Percentiles rank a stretch among this genome's conserved stretches.
These are phyloP conservation scores for Leccinum subfulvum DNA, from an alignment of 1,284 basidiomycete species.

Conservation along the genomic window DNA sequence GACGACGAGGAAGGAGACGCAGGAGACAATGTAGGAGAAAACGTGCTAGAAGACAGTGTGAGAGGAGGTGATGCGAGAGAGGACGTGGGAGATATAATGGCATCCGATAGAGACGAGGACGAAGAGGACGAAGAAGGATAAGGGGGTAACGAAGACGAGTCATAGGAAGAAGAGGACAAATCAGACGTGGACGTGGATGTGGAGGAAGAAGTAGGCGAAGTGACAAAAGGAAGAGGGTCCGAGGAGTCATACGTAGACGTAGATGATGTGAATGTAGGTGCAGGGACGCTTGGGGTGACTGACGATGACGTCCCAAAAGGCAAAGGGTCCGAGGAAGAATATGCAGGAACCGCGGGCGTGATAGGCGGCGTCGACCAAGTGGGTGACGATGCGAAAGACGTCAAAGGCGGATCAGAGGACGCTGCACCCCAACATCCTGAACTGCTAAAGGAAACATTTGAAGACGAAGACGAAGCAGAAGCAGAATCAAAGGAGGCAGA, in stretches of 20 bases:
- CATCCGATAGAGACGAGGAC: background rate
- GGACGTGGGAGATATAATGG: background rate
- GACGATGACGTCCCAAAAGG: background rate
- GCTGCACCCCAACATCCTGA: background rate
- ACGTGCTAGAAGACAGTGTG: background rate
- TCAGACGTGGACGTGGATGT: background rate
- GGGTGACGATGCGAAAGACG: background rate
- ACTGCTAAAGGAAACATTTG: background rate
- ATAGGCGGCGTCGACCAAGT: background rate
- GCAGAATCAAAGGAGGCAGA: background rate
- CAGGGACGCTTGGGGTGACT: background rate
- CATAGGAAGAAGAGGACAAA: conserved; percentile 1
- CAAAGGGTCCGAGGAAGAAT: conserved; percentile 1
- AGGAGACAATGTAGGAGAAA: conserved; percentile 1
- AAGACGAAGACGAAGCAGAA: background rate
- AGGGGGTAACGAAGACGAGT: conserved; percentile 1
- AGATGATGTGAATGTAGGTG: background rate
- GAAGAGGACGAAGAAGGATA: background rate
- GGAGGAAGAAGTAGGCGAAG: background rate
- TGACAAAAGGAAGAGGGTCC: background rate
- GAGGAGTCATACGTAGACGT: background rate
- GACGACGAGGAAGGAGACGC: background rate
- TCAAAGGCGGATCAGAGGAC: conserved; percentile 1
- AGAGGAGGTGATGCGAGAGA: background rate
- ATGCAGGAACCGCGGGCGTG: background rate